Percentiles rank a stretch among this genome's conserved stretches.
phyloP scores from a whole-genome alignment of 345 rosid species.

The Salix arbutifolia region DNA sequence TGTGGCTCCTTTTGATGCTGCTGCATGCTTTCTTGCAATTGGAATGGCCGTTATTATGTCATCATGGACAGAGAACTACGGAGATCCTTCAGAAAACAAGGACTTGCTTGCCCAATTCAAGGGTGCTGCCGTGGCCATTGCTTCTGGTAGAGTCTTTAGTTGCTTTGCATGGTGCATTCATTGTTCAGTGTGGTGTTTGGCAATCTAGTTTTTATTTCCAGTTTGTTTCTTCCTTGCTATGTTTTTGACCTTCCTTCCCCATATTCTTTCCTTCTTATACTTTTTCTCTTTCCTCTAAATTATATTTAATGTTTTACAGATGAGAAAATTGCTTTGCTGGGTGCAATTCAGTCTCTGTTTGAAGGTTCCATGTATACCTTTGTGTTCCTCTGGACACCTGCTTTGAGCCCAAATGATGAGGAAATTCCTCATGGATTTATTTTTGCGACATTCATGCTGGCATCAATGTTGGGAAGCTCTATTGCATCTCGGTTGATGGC shows the following conservation, averaged over 20 bases:
- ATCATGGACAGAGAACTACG: conserved; percentile 65
- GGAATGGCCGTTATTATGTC: conserved; percentile 56
- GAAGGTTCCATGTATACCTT: conserved; percentile 99
- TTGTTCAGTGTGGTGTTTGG: background rate
- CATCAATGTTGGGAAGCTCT: conserved; percentile 98
- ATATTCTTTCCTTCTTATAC: background rate
- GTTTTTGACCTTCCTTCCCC: background rate
- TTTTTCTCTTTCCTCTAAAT: background rate
- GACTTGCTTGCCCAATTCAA: conserved; percentile 41
- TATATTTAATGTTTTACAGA: conserved; percentile 38
- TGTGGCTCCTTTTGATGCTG: conserved; percentile 74
- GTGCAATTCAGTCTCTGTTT: conserved; percentile 93
- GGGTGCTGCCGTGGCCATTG: conserved; percentile 33
- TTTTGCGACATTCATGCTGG: conserved; percentile 95
- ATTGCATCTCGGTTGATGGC: conserved; percentile 87
- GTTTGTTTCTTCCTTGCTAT: background rate
- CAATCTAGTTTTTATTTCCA: background rate
- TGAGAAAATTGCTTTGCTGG: conserved; percentile 91
- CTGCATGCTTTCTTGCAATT: conserved; percentile 65
- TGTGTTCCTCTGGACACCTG: conserved; percentile 98
- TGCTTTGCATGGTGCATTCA: background rate
- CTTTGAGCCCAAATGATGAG: conserved; percentile 82
- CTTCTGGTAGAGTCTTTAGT: conserved; percentile 18
- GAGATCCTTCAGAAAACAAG: conserved; percentile 62
- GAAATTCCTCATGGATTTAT: conserved; percentile 96